Conservation (phyloP, 169 alveolate genomes). For the Perkinsus marinus region DNA sequence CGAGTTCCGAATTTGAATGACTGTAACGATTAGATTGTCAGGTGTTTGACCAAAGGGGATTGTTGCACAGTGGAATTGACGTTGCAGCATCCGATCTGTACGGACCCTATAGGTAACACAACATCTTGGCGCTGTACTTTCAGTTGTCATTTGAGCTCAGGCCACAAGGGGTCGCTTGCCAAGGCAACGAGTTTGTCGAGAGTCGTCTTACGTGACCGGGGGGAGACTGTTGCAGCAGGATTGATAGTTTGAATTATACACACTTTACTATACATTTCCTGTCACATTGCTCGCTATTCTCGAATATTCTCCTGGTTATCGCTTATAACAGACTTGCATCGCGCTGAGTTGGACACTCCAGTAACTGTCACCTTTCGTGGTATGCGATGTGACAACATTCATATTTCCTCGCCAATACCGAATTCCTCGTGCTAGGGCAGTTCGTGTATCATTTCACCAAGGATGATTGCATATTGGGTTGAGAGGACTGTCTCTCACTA, state of each 20-base stretch:
- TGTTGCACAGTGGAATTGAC: neutral
- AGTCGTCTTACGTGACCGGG: neutral
- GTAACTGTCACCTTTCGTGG: no score
- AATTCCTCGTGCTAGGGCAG: no score
- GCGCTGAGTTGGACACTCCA: neutral
- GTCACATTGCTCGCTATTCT: neutral
- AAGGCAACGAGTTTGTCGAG: neutral
- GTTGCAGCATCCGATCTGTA: neutral
- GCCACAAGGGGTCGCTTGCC: neutral
- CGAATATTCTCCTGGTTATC: neutral
- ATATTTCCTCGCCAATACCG: no score
- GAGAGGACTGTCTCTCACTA: neutral
- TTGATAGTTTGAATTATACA: neutral
- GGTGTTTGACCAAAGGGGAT: neutral
- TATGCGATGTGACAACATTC: no score
- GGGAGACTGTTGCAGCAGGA: neutral
- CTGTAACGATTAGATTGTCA: neutral
- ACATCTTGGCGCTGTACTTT: neutral
- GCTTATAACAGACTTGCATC: neutral
- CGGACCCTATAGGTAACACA: neutral
- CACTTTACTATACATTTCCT: neutral
- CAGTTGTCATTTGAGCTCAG: neutral
- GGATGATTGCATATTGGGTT: no score
- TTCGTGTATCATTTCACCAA: no score
- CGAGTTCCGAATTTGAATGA: neutral